Evolutionary conservation across 139 green algal species (phyloP), one percentile per base, ranked within the genome.

Genomic region (Chlamydomonas urium): DNA sequence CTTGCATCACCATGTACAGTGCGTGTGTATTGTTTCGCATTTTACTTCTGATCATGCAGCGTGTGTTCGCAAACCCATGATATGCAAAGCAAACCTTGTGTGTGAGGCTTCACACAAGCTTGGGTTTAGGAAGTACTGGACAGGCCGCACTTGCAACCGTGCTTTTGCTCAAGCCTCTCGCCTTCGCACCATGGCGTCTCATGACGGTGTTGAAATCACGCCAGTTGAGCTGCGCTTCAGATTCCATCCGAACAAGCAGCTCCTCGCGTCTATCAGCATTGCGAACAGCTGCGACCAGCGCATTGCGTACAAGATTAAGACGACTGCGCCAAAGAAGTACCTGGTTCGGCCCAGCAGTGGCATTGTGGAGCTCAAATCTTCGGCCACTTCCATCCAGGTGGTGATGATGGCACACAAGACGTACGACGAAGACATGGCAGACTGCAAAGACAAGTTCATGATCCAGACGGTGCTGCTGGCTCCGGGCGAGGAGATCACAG

Each of bases 381-480:
- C 61, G 23, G 26, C 66, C 28, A 59, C 28, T n/a, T n/a, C n/a
- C n/a, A n/a, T n/a, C n/a, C n/a, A n/a, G n/a, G 76, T 81, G 56
- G 82, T 75, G 48, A 75, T 88, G 72, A 75, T 84, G 79, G 82
- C 78, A 0, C 82, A 88, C 47, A 88, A 88, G 58, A 79, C 85
- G 57, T 78, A 81, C 45, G 67, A 78, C 5, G 24, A 76, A 10
- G 82, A 88, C 74, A 81, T 84, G 56, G 68, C 60, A 1, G 79
- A 83, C 61, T 85, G 82, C 79, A 83, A 81, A 29, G 82, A 88
- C 71, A 88, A 88, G 74, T 88, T 88, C 75, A 79, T 88, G 78
- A 76, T 88, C 1, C 82, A 88, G 62, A 79, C 76, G 2, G 80
- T 72, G 4, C 29, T 33, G 21, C 71, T 88, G 29, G 61, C 36